phyloP scores from a whole-genome alignment of 495 filamentous ascomycete species.

The Aspergillus kassunensis region DNA sequence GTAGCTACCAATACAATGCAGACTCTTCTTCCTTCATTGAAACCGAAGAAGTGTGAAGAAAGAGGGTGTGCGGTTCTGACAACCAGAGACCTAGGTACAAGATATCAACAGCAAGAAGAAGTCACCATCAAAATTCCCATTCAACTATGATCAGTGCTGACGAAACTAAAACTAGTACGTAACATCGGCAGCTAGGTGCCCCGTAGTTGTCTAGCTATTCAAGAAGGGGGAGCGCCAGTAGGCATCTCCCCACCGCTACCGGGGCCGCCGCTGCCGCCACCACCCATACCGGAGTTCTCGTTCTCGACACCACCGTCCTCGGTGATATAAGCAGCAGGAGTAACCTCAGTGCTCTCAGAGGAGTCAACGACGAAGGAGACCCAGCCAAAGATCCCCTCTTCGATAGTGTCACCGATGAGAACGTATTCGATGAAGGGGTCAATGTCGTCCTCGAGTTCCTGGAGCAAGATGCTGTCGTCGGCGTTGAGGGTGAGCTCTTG shows the following conservation, averaged over 20 bases:
- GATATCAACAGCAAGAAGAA: too few species aligned
- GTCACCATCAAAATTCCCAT: too few species aligned
- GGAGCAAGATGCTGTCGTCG: slow-evolving; percentile 46
- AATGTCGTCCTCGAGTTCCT: slow-evolving; percentile 45
- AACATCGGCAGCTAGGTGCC: too few species aligned
- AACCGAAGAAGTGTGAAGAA: too few species aligned
- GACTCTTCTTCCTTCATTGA: too few species aligned
- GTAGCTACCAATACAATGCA: too few species aligned
- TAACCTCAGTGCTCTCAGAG: slow-evolving; percentile 22
- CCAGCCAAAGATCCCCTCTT: slow-evolving; percentile 36
- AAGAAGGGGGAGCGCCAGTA: slow-evolving; percentile 4
- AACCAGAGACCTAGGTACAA: too few species aligned
- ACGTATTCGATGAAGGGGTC: slow-evolving; percentile 59
- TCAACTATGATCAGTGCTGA: too few species aligned
- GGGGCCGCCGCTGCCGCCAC: slow-evolving; percentile 4
- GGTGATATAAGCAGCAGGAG: slow-evolving; percentile 32
- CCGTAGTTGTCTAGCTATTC: not conserved
- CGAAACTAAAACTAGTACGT: too few species aligned
- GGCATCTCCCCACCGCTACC: not conserved
- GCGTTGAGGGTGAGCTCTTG: slow-evolving; percentile 48
- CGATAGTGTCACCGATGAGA: slow-evolving; percentile 41
- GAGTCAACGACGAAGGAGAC: slow-evolving; percentile 32
- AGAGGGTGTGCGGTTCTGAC: too few species aligned
- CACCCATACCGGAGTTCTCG: slow-evolving; percentile 21
- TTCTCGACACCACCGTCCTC: slow-evolving; percentile 36